Percentiles rank a stretch among this genome's conserved stretches.
Evolutionary conservation across 164 flowering plant genomes (phyloP).

Genomic region (Macadamia integrifolia): DNA sequence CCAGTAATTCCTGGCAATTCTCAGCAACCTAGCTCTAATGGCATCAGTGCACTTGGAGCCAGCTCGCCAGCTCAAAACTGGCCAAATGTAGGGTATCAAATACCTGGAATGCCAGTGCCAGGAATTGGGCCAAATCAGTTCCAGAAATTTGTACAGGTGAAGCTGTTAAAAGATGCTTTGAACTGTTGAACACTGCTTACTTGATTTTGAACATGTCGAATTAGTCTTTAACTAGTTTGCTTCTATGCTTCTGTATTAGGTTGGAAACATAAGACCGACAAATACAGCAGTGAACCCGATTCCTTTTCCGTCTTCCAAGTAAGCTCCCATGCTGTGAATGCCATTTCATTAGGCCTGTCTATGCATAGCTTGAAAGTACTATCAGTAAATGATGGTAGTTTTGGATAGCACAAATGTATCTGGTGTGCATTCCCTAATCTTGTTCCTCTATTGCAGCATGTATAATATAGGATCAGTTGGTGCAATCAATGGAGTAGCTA

Average conservation of each 20-base stretch:
- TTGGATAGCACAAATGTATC: not conserved
- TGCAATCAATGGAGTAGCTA: slow-evolving; percentile 35
- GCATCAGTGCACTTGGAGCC: slow-evolving; percentile 20
- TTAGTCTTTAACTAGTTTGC: not conserved
- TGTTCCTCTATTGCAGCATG: slow-evolving; percentile 30
- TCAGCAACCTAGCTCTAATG: slow-evolving; percentile 37
- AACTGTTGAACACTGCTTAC: not conserved
- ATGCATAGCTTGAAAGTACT: not conserved
- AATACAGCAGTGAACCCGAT: slow-evolving; percentile 32
- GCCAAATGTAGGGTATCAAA: slow-evolving; percentile 52
- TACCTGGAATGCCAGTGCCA: slow-evolving; percentile 60
- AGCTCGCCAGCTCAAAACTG: slow-evolving; percentile 42
- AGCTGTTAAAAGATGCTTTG: not conserved
- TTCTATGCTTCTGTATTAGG: slow-evolving; percentile 24
- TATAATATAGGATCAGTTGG: slow-evolving; percentile 32
- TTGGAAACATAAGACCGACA: slow-evolving; percentile 27
- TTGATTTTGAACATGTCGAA: not conserved
- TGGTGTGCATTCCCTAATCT: not conserved
- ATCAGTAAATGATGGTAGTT: not conserved
- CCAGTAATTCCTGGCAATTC: slow-evolving; percentile 24
- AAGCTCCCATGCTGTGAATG: not conserved
- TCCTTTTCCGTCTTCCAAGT: slow-evolving; percentile 55
- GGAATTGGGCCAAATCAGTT: slow-evolving; percentile 32
- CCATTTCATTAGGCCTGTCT: not conserved
- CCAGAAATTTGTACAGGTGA: slow-evolving; percentile 54